phyloP scores from a whole-genome alignment of 495 filamentous ascomycete genomes.

The Trichoderma virens region DNA sequence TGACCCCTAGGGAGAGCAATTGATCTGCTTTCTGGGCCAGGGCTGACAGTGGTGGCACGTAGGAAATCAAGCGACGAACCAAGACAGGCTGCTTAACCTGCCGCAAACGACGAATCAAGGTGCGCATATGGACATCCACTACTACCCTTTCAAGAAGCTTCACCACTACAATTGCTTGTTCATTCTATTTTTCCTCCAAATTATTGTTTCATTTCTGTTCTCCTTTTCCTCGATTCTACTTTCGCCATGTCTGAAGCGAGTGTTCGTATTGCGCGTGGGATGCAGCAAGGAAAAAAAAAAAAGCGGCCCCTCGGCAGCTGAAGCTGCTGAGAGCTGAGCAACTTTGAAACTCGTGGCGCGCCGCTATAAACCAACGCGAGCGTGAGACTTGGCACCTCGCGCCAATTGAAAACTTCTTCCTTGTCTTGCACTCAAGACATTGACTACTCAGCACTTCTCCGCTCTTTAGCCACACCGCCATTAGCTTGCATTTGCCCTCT shows the following conservation, averaged over 20 bases:
- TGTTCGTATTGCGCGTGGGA: neutral
- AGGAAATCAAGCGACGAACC: constrained; percentile 94
- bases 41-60: constrained; percentile 18
- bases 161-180: neutral
- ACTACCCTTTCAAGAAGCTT: neutral
- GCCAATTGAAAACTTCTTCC: neutral
- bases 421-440: neutral
- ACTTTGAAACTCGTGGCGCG: constrained; percentile 2
- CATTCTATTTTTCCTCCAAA: neutral
- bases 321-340: neutral
- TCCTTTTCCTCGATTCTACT: neutral
- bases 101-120: constrained; percentile 96
- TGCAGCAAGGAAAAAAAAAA: neutral
- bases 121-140: constrained; percentile 28
- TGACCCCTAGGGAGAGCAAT: constrained; percentile 9
- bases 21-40: constrained; percentile 21
- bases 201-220: neutral
- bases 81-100: constrained; percentile 98
- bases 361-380: neutral
- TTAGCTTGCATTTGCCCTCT: neutral
- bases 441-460: neutral
- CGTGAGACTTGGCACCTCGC: neutral
- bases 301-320: neutral
- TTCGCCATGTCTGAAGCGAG: neutral
- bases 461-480: neutral